Evolutionary conservation across 352 stramenopile genomes (phyloP).

Genomic region (Plasmopara muralis): DNA sequence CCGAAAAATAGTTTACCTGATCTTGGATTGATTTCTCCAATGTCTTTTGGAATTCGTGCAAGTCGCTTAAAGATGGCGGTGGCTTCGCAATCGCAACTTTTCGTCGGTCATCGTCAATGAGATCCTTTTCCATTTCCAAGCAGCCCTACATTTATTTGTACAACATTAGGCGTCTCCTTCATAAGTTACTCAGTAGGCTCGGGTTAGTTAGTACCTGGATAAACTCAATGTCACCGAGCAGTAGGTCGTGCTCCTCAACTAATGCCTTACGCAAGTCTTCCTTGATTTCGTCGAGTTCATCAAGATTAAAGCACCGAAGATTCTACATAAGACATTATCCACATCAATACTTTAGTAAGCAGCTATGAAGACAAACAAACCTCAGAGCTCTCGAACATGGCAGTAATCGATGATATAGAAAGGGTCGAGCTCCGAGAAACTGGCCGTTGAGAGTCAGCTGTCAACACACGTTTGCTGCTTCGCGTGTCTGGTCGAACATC

Average conservation of each 20-base stretch:
- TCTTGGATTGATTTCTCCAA: constrained; percentile 63
- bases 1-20: constrained; percentile 23
- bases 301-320: constrained; percentile 47
- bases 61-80: constrained; percentile 51
- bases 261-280: constrained; percentile 53
- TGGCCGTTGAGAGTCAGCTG: constrained; percentile 41
- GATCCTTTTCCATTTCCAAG: constrained; percentile 80
- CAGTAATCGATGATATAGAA: constrained; percentile 49
- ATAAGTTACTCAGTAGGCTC: neutral
- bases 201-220: constrained; percentile 58
- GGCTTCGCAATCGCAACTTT: constrained; percentile 30
- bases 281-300: constrained; percentile 67
- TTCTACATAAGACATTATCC: constrained; percentile 22
- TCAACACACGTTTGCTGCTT: constrained; percentile 27
- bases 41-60: constrained; percentile 47
- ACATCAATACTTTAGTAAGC: neutral
- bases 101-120: constrained; percentile 66
- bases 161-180: neutral
- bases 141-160: constrained; percentile 33
- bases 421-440: constrained; percentile 60
- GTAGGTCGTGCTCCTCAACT: constrained; percentile 44
- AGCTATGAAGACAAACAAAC: constrained; percentile 14
- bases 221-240: constrained; percentile 82
- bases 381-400: constrained; percentile 51
- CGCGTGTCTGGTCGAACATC: constrained; percentile 43